Percentiles rank a stretch among this genome's conserved stretches.
These are phyloP conservation scores for Sarcomyxa edulis DNA, from an alignment of 768 basidiomycete species.

Conservation along the genomic window DNA sequence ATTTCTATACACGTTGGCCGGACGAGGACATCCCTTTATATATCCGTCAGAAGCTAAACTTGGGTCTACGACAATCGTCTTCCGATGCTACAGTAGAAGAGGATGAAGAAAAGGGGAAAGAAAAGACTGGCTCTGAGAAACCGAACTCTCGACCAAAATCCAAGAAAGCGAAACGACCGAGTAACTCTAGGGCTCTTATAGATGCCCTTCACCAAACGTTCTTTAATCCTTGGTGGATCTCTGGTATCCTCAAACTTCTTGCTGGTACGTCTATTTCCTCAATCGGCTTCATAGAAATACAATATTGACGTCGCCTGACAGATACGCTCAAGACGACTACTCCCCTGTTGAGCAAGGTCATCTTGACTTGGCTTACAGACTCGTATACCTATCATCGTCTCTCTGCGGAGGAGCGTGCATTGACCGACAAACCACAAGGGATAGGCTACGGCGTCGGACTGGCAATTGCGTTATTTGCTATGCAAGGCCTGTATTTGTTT, in stretches of 20 bases:
- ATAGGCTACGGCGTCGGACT: conserved; percentile 62
- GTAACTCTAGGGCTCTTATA: no score
- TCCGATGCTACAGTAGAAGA: neutral
- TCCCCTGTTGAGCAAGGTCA: conserved; percentile 51
- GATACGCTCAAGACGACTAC: conserved; percentile 48
- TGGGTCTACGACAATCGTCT: conserved; percentile 4
- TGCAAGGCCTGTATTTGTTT: conserved; percentile 48
- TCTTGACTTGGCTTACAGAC: conserved; percentile 53
- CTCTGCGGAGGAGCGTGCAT: conserved; percentile 25
- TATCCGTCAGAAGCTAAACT: conserved; percentile 18
- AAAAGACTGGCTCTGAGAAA: conserved; percentile 1
- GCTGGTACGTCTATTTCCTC: conserved; percentile 23
- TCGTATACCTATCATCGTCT: conserved; percentile 38
- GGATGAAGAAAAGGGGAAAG: conserved; percentile 8
- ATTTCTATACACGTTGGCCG: conserved; percentile 46
- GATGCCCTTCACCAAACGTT: conserved; percentile 43
- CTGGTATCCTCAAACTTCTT: conserved; percentile 40
- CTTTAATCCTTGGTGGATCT: conserved; percentile 37
- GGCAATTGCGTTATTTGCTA: conserved; percentile 49
- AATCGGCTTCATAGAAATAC: neutral
- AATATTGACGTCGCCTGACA: conserved; percentile 7
- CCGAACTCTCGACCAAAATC: no score
- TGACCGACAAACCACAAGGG: conserved; percentile 33
- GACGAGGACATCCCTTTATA: conserved; percentile 38
- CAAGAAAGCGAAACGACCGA: no score